phyloP scores from a whole-genome alignment of 1,139 yeast species.

The Blastobotrys ciferrii region DNA sequence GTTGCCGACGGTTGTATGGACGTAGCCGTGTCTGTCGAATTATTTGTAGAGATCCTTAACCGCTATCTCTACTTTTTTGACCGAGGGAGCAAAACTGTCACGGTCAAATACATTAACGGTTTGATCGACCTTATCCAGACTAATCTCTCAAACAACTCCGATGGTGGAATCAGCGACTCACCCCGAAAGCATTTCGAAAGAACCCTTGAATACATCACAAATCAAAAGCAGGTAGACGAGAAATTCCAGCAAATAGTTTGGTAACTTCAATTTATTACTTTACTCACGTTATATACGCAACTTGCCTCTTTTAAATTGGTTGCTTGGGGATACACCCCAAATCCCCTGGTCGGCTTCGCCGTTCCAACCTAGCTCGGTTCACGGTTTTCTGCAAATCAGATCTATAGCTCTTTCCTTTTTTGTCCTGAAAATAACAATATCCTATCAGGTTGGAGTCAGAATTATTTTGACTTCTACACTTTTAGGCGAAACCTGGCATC shows the following conservation, averaged over 20 bases:
- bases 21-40: conserved; percentile 68
- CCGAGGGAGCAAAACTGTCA: conserved; percentile 73
- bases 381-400: too few relatives aligned
- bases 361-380: too few relatives aligned
- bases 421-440: too few relatives aligned
- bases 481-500: too few relatives aligned
- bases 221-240: conserved; percentile 64
- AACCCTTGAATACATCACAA: conserved; percentile 62
- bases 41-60: conserved; percentile 86
- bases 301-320: too few relatives aligned
- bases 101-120: conserved; percentile 76
- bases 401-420: too few relatives aligned
- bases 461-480: too few relatives aligned
- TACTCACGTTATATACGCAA: neutral
- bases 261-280: conserved; percentile 20
- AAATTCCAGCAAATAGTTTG: conserved; percentile 54
- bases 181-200: conserved; percentile 59
- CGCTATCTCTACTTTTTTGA: conserved; percentile 81
- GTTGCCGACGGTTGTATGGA: conserved; percentile 95
- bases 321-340: neutral
- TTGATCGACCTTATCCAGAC: conserved; percentile 79
- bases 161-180: conserved; percentile 37
- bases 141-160: conserved; percentile 51
- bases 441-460: too few relatives aligned
- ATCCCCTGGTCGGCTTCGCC: too few relatives aligned